These are phyloP conservation scores for Cenococcum geophilum DNA, from an alignment of 495 filamentous ascomycete species.

Conservation along the genomic window DNA sequence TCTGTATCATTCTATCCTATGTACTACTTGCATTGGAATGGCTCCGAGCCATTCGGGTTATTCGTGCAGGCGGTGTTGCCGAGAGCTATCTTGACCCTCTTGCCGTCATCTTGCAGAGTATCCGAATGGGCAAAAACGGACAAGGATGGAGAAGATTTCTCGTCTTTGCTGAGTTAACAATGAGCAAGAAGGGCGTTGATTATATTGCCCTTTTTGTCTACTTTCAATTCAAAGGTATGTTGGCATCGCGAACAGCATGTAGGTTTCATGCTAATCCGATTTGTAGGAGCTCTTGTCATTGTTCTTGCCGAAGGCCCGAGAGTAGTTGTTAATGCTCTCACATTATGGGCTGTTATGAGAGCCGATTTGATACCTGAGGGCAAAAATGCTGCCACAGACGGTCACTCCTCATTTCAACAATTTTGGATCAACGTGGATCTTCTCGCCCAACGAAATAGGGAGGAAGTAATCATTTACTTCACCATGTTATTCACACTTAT, in stretches of 20 bases:
- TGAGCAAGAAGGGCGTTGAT: conserved; percentile 82
- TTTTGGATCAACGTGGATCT: conserved; percentile 58
- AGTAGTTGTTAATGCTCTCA: conserved; percentile 81
- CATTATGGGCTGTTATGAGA: conserved; percentile 71
- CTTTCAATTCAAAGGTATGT: conserved; percentile 83
- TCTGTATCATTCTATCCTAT: conserved; percentile 82
- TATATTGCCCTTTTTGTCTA: conserved; percentile 90
- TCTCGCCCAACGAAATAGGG: conserved; percentile 61
- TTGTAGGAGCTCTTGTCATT: conserved; percentile 74
- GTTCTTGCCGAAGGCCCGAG: conserved; percentile 86
- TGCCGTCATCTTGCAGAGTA: conserved; percentile 72
- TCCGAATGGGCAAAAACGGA: conserved; percentile 58
- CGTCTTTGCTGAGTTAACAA: conserved; percentile 87
- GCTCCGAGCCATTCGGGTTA: conserved; percentile 68
- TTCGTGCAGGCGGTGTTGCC: conserved; percentile 77
- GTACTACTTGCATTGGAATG: conserved; percentile 70
- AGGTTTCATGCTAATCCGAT: conserved; percentile 2
- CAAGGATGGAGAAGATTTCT: conserved; percentile 79
- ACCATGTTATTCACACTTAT: conserved; percentile 89
- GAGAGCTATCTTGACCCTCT: conserved; percentile 85
- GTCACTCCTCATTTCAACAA: conserved; percentile 37
- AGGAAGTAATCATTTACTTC: conserved; percentile 72
- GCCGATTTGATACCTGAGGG: conserved; percentile 61
- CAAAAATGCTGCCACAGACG: conserved; percentile 46
- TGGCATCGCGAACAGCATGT: conserved; percentile 9